Base-by-base conservation (phyloP, 768 basidiomycete species). In the Trametes meyenii region DNA sequence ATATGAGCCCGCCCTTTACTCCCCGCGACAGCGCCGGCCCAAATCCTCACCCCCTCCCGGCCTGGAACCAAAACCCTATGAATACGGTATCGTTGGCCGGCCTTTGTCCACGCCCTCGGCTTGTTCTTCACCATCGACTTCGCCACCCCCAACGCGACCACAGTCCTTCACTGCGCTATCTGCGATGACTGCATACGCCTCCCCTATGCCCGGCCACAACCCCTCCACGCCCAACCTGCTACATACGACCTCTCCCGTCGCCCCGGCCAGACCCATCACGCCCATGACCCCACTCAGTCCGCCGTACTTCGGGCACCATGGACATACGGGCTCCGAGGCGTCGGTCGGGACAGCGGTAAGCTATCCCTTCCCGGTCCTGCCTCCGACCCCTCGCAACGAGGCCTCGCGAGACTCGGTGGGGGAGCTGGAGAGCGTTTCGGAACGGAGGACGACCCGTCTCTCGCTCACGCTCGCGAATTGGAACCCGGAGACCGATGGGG, bases 71-170 rank as follows among this genome's bases (percentile, higher is more conserved):
- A 80, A 75, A 68, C 85, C 86, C 23, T 88, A 88, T 67, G 78
- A 84, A 66, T 88, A 88, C 63, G 86, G 85, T 17, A 76, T 83
- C 43, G 81, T 88, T 24, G 87, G 86, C 3, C 62, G 62, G 3
- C 62, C 63, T 3, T 51, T 55, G 8, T 62, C 63, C 5, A 49
- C 63, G 21, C 64, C 59, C 17, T 54, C 65, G 8, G 58, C n/a
- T 24, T 45, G 40, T 17, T 46, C 62, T n/a, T 59, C 68, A 21
- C 60, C 57, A 38, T 26, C 50, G 44, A 36, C 61, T 2, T 61
- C 65, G 13, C 66, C 65, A 1, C 39, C 59, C 2, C 62, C 61
- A 14, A 58, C 65, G 19, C 62, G 56, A 3, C 60, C 66, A 3
- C 60, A 61, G 49, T 64, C 66, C 1, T 53, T 66, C 61, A 62